A percentile compares a stretch with the other conserved stretches of the same genome.
These are phyloP conservation scores for Pythium biforme DNA, from an alignment of 352 stramenopile species.

Conservation along the genomic window DNA sequence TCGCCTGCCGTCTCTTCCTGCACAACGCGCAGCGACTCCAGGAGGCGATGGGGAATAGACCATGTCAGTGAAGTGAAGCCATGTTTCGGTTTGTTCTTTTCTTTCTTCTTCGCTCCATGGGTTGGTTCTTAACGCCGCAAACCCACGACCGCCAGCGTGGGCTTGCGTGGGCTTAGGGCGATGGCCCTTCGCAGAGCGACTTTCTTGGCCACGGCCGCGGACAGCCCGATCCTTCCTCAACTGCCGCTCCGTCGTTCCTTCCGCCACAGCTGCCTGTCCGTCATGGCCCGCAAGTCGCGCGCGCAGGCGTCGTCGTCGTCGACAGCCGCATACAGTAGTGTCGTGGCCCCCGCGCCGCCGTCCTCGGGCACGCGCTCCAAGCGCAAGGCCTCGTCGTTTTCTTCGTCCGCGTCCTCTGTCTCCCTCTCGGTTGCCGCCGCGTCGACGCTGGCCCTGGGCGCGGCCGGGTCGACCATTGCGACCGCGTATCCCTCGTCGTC, in stretches of 20 bases:
- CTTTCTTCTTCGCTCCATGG: conserved; percentile 1
- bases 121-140: conserved; percentile 26
- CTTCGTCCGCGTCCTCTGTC: not conserved
- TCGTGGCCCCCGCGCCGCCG: not conserved
- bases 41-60: too few species aligned
- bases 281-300: conserved; percentile 17
- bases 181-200: conserved; percentile 24
- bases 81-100: conserved; percentile 11
- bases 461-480: not conserved
- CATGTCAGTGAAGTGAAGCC: conserved; percentile 31
- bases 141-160: too few species aligned
- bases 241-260: conserved; percentile 3
- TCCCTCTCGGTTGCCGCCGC: too few species aligned
- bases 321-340: not conserved
- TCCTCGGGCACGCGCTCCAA: conserved; percentile 24
- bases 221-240: conserved; percentile 2
- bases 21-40: too few species aligned
- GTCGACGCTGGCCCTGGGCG: not conserved
- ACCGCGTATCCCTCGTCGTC: conserved; percentile 1
- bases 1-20: too few species aligned
- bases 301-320: not conserved
- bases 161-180: too few species aligned
- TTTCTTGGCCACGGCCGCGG: not conserved
- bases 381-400: conserved; percentile 17
- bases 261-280: not conserved